Base-by-base conservation (phyloP, 2,329 filamentous ascomycete genomes). In the Beauveria sp. region DNA sequence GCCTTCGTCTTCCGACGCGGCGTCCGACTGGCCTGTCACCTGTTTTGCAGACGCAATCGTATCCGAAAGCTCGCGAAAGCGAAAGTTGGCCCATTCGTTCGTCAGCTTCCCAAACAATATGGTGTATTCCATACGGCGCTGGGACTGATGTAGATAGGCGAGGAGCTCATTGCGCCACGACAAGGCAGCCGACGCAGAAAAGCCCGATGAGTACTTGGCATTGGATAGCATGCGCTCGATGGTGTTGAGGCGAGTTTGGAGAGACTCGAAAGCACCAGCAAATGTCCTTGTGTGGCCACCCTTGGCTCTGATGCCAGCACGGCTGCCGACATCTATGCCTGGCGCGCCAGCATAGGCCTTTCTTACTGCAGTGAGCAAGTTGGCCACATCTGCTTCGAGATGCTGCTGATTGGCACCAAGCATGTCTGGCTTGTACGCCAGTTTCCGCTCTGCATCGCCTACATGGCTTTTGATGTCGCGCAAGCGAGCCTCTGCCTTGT, bases 211-310 rank as follows among this genome's bases (percentile, higher is more conserved):
- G 55, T 60, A 60, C 26, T 60, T 63, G 3, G 61, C 51, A 14
- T 60, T 53, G 24, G 46, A 60, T 12, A 63, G 55, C 61, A 63
- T 60, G 14, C 61, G 55, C 50, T 63, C 61, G 5, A 63, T 63
- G 12, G 49, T 42, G 31, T 60, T 18, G 6, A 63, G 50, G 3
- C 61, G 61, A 2, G 3, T 20, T n/a, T 60, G 31, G 3, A 63
- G 24, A 10, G 49, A 8, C n/a, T 53, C 20, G 8, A 28, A 51
- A 9, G n/a, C 28, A 5, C 1, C n/a, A 14, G 20, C 10, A 38
- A 14, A 38, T 5, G 26, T 12, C 9, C 31, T 20, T 12, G 8
- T 18, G 22, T 18, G n/a, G 38, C 40, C 38, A 3, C 40, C 49
- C 24, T 46, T 60, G 20, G 50, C 50, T 10, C 50, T 38, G 42